Conservation (phyloP, 441 rosid species). For the Brassica hybrid region DNA sequence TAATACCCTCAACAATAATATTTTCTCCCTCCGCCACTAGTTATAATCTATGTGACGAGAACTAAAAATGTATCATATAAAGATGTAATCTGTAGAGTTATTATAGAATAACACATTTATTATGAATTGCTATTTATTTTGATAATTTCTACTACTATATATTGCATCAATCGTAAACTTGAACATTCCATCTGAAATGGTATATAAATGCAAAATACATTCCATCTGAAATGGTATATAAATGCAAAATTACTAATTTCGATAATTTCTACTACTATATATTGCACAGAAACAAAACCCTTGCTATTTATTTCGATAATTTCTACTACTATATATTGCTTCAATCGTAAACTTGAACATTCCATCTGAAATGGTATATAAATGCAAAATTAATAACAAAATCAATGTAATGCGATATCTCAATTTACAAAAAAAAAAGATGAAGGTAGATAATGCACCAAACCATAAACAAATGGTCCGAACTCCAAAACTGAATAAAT, state of each 20-base stretch:
- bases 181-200: slow-evolving; percentile 6
- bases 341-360: slow-evolving; percentile 14
- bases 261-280: too few relatives aligned
- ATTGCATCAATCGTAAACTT: slow-evolving; percentile 12
- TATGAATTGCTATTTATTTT: neutral
- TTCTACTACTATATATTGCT: slow-evolving; percentile 8
- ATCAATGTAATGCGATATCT: slow-evolving; percentile 21
- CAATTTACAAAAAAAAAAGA: slow-evolving; percentile 3
- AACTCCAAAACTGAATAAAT: slow-evolving; percentile 28
- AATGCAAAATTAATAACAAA: slow-evolving; percentile 8
- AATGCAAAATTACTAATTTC: too few relatives aligned
- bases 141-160: neutral
- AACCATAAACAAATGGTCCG: slow-evolving; percentile 33
- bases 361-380: neutral
- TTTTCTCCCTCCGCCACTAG: too few relatives aligned
- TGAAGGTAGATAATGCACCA: slow-evolving; percentile 17
- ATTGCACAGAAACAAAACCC: too few relatives aligned
- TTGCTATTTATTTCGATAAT: neutral
- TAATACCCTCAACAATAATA: too few relatives aligned
- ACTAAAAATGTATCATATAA: neutral
- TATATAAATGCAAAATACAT: slow-evolving; percentile 6
- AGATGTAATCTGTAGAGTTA: neutral
- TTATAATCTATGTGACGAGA: neutral
- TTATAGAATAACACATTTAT: neutral
- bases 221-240: neutral